Evolutionary conservation across 2,329 filamentous ascomycete genomes (phyloP), one percentile per base, ranked within the genome.

Genomic region (Scedosporium boydii): DNA sequence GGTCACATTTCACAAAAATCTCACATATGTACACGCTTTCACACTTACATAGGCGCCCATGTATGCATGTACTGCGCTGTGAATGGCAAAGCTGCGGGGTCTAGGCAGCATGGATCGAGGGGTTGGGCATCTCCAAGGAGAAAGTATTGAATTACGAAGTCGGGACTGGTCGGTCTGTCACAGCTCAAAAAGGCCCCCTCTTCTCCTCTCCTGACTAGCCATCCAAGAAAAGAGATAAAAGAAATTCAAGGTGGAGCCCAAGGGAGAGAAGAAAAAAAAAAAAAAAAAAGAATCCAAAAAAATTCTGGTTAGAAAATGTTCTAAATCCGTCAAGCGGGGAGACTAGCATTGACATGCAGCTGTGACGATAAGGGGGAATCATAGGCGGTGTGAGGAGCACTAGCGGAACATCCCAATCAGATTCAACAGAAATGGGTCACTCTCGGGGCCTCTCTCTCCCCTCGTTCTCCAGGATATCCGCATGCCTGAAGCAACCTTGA

Each of bases 291-390:
- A n/a, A n/a, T n/a, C n/a, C n/a, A n/a, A 38, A 38, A 38, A 38
- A 14, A 12, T 1, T 9, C 2, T 9, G 6, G 29, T 34, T 38
- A 38, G 34, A 12, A 14, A 3, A 38, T 38, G 34, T 12, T 38
- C 34, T 38, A 38, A 38, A 38, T 38, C 34, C 3, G 51, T 23
- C 51, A 55, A 55, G 51, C 51, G 18, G 34, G 18, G 16, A 26
- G 51, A 55, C 51, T 26, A 55, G 51, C 51, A 55, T 14, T 55
- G 51, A 55, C 51, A 55, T 55, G 51, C 51, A 55, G 51, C 51
- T 23, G 51, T 23, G 51, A 27, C 51, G 51, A 38, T 9, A 14
- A 38, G 34, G 51, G 51, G 51, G 21, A 27, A 27, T 55, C 23
- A 55, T 21, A 55, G 51, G 51, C 51, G 51, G 51, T 55, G 51